phyloP scores from a whole-genome alignment of 495 filamentous ascomycete genomes.

The Endocarpon pusillum region DNA sequence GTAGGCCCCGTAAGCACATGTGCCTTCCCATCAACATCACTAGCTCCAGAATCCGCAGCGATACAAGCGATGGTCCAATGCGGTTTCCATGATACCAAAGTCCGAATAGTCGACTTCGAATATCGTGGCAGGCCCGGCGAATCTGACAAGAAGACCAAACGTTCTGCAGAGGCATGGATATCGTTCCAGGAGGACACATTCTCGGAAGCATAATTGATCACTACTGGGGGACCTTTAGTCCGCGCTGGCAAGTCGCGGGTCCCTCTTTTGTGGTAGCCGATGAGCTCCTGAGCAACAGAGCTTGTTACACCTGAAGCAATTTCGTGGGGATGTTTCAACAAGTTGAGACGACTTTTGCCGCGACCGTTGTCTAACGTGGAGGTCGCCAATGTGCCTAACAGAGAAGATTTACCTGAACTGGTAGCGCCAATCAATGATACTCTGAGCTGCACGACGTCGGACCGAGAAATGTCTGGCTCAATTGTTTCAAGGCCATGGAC shows the following conservation, averaged over 20 bases:
- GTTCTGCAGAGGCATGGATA: slow-evolving; percentile 61
- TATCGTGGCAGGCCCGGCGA: slow-evolving; percentile 81
- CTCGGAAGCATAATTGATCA: slow-evolving; percentile 74
- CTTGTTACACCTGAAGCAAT: slow-evolving; percentile 82
- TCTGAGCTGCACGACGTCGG: slow-evolving; percentile 59
- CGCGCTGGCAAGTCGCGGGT: slow-evolving; percentile 10
- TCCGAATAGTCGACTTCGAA: slow-evolving; percentile 69
- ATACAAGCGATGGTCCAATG: slow-evolving; percentile 86
- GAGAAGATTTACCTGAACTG: slow-evolving; percentile 82
- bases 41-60: slow-evolving; percentile 57
- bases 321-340: slow-evolving; percentile 90
- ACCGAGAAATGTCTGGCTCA: slow-evolving; percentile 16
- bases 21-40: too few relatives aligned
- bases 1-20: slow-evolving; percentile 15
- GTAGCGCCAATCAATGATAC: slow-evolving; percentile 81
- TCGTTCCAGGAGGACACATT: slow-evolving; percentile 90
- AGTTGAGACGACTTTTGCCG: slow-evolving; percentile 68
- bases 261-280: slow-evolving; percentile 48
- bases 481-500: neutral
- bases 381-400: slow-evolving; percentile 75
- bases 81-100: slow-evolving; percentile 87
- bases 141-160: slow-evolving; percentile 75
- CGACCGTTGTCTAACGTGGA: slow-evolving; percentile 81
- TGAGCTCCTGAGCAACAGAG: slow-evolving; percentile 79
- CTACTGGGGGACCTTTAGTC: slow-evolving; percentile 21